A percentile compares a stretch with the other conserved stretches of the same genome.
These are phyloP conservation scores for Phoma sp. DNA, from an alignment of 2,329 filamentous ascomycete species.

Conservation along the genomic window DNA sequence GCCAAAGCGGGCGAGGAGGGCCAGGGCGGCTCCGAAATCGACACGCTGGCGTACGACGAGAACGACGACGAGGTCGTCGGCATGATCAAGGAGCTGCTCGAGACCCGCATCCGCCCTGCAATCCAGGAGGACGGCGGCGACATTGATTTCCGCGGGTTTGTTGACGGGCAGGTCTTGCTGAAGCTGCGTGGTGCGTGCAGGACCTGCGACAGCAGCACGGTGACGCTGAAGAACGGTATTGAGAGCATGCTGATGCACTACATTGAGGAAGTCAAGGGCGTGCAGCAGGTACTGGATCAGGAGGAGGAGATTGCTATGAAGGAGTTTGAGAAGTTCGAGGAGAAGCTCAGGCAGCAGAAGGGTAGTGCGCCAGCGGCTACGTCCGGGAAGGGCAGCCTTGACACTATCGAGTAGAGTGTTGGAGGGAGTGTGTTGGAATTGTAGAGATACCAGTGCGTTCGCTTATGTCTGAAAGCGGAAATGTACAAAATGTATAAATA, in stretches of 20 bases:
- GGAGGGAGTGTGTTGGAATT: background rate
- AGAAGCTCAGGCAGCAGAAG: conserved; percentile 72
- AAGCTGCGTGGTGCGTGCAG: conserved; percentile 92
- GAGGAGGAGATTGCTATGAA: conserved; percentile 87
- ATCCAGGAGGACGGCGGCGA: conserved; percentile 98
- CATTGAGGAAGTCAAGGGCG: conserved; percentile 94
- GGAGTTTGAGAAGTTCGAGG: conserved; percentile 95
- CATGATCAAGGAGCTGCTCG: conserved; percentile 98
- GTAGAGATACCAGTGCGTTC: conserved; percentile 1
- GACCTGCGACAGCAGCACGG: conserved; percentile 95
- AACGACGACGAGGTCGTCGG: conserved; percentile 92
- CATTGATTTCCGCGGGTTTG: conserved; percentile 92
- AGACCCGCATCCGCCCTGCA: conserved; percentile 90
- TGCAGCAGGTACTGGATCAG: conserved; percentile 86
- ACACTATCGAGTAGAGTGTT: conserved; percentile 35
- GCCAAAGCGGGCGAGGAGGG: conserved; percentile 60
- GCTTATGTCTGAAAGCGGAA: background rate
- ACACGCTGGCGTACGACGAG: conserved; percentile 82
- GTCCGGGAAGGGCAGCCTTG: conserved; percentile 59
- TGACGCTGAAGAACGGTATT: conserved; percentile 96
- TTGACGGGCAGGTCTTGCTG: conserved; percentile 80
- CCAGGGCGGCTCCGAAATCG: conserved; percentile 60
- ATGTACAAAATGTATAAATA: background rate
- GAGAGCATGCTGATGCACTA: conserved; percentile 94
- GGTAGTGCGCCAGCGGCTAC: conserved; percentile 58